Evolutionary conservation across 768 basidiomycete genomes (phyloP), one percentile per base, ranked within the genome.

Genomic region (Trametes cubensis): DNA sequence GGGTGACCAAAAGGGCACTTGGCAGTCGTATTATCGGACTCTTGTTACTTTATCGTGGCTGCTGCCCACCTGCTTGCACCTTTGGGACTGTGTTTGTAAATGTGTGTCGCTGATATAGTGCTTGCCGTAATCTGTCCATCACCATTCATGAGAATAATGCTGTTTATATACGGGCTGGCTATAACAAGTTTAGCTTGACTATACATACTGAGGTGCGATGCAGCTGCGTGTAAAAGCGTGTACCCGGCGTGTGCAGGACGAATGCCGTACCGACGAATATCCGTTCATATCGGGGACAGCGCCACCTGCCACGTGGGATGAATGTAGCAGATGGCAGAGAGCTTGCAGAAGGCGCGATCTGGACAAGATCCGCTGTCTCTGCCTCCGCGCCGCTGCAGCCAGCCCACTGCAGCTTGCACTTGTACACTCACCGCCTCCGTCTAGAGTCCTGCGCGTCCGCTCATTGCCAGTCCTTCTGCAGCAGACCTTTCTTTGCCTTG

Each of bases 321-420:
- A 15, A 26, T 34, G 40, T 40, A 34, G 38, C 23, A 26, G 38
- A 25, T 40, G 23, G 38, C 23, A 26, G 38, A 25, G 13, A 23
- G 55, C 45, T 41, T 50, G 58, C 58, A 51, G 39, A 40, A 51
- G 41, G 48, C 57, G 49, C 58, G 58, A 52, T 59, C 49, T 59
- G 25, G 49, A 59, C 58, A 59, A 59, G 58, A 59, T 51, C 49
- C 49, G 57, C 57, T 50, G 39, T 58, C 57, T 58, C 40, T 58
- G 44, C 48, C 48, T 41, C 57, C 49, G 48, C 47, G 25, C 57
- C 40, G 48, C 57, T 42, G 57, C 48, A 15, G 48, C 57, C 58
- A 11, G 28, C 23, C 47, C 49, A 49, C 48, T 23, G 18, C 58
- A 23, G 26, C 49, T 59, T 51, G 25, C 26, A 45, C 25, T n/a